Percentiles rank a stretch among this genome's conserved stretches.
These are phyloP conservation scores for Chlorella sp. DNA, from an alignment of 139 green algal genomes.

Conservation along the genomic window DNA sequence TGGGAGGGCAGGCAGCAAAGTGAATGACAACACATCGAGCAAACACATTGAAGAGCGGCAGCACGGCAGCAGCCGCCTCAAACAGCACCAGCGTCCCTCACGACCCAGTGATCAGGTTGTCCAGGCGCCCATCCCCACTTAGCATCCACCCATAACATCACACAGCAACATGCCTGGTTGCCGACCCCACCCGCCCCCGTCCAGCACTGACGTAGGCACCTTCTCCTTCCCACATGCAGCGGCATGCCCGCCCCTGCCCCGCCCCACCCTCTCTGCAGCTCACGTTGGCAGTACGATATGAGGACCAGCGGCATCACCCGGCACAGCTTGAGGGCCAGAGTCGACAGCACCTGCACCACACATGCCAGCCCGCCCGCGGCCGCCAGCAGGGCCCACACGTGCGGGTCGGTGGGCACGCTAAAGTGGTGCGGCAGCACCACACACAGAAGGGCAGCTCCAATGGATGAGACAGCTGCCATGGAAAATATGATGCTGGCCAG, in stretches of 20 bases:
- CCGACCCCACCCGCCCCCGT: too few relatives aligned
- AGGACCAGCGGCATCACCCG: conserved; percentile 43
- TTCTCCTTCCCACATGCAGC: too few relatives aligned
- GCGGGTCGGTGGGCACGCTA: neutral
- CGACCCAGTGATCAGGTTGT: too few relatives aligned
- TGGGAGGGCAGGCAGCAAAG: neutral
- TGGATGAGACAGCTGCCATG: conserved; percentile 1
- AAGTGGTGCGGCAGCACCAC: neutral
- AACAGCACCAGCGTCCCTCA: too few relatives aligned
- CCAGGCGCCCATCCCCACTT: too few relatives aligned
- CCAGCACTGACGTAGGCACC: too few relatives aligned
- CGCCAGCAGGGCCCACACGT: neutral
- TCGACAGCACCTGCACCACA: conserved; percentile 52
- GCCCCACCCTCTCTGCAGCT: neutral
- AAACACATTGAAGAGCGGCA: neutral
- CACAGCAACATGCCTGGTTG: too few relatives aligned
- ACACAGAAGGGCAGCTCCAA: neutral
- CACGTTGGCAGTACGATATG: conserved; percentile 47
- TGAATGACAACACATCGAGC: neutral
- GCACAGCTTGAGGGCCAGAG: conserved; percentile 35
- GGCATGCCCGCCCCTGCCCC: too few relatives aligned
- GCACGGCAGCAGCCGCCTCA: neutral
- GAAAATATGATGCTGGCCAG: neutral
- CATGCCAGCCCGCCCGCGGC: conserved; percentile 22
- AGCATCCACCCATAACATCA: too few relatives aligned